phyloP scores from a whole-genome alignment of 2,329 filamentous ascomycete genomes.

The Mycosphaerella arachidis region DNA sequence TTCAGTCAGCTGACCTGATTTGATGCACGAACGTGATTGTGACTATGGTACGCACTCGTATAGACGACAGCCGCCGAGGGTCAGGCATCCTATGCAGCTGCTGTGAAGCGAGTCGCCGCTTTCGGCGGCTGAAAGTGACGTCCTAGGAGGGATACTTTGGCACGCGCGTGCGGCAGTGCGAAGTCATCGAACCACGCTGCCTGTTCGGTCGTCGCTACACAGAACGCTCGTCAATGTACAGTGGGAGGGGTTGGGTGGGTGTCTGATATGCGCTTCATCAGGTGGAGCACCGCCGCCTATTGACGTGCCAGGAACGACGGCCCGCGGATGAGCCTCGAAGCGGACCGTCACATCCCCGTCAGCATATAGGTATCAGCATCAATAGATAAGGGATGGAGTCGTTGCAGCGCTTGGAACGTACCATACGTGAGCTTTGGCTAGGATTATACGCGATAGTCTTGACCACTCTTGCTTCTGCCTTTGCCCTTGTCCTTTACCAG shows the following conservation, averaged over 20 bases:
- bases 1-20: conserved; percentile 10
- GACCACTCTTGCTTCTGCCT: no score
- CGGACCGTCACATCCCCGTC: no score
- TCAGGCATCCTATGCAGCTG: conserved; percentile 16
- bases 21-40: neutral
- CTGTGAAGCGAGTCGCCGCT: neutral
- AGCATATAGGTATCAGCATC: no score
- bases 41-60: conserved; percentile 15
- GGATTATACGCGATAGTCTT: no score
- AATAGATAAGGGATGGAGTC: no score
- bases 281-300: neutral
- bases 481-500: no score
- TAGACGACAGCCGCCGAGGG: conserved; percentile 19
- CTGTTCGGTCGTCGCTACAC: neutral
- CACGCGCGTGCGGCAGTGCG: neutral
- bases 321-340: no score
- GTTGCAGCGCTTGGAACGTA: no score
- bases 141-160: neutral
- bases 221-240: neutral
- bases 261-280: neutral
- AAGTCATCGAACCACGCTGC: neutral
- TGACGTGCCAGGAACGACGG: neutral
- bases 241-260: neutral
- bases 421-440: no score
- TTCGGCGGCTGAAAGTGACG: neutral